Conservation (phyloP, 2,329 filamentous ascomycete species). For the Albophoma yamanashiensis region DNA sequence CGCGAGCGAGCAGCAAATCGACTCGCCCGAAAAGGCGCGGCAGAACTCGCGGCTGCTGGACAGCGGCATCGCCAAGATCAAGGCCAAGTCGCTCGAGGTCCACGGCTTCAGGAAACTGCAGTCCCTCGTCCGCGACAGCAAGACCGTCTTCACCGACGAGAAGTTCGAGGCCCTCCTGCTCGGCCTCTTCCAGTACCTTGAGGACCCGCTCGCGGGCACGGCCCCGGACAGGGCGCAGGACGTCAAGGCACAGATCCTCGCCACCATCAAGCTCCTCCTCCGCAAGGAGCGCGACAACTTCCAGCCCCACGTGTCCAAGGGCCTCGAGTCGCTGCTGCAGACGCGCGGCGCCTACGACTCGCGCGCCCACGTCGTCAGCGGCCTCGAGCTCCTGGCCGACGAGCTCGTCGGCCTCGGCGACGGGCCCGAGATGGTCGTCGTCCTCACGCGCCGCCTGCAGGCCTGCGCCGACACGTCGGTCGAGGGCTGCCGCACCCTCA, state of each 20-base stretch:
- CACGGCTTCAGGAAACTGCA: conserved; percentile 74
- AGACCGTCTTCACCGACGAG: conserved; percentile 52
- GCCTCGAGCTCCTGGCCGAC: conserved; percentile 62
- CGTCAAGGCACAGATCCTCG: conserved; percentile 63
- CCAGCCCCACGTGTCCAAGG: conserved; percentile 54
- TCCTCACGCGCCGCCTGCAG: conserved; percentile 39
- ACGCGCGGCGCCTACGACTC: conserved; percentile 58
- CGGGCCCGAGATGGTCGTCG: conserved; percentile 46
- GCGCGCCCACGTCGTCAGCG: conserved; percentile 60
- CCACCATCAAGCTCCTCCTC: conserved; percentile 63
- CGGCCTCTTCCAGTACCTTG: conserved; percentile 62
- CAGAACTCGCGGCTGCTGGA: conserved; percentile 55
- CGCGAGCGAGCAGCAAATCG: conserved; percentile 10
- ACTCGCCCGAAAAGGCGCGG: conserved; percentile 37
- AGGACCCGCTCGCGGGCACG: conserved; percentile 45
- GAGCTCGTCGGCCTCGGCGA: conserved; percentile 60
- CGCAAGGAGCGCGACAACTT: conserved; percentile 57
- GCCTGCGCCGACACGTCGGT: conserved; percentile 26
- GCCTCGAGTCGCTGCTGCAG: conserved; percentile 55
- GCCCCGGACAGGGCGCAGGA: conserved; percentile 57
- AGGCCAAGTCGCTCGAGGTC: conserved; percentile 61
- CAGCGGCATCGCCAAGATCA: conserved; percentile 65
- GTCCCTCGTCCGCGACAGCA: conserved; percentile 58
- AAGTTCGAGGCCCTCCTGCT: conserved; percentile 58
- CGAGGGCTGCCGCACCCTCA: conserved; percentile 41